Percentiles rank a stretch among this genome's conserved stretches.
These are phyloP conservation scores for Aristolochia californica DNA, from an alignment of 164 flowering plant genomes.

Conservation along the genomic window DNA sequence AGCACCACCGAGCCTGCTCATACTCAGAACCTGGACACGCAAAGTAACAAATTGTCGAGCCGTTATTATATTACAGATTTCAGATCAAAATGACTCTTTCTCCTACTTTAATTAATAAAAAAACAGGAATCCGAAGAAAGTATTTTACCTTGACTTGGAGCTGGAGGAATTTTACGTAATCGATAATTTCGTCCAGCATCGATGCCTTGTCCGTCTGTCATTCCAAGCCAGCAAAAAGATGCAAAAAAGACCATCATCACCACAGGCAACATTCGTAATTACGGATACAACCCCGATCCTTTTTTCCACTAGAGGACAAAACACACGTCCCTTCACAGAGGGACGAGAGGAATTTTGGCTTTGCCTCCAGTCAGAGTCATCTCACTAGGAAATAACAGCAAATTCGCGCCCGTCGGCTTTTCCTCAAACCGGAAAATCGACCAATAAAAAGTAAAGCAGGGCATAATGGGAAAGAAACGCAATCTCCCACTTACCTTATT, in stretches of 20 bases:
- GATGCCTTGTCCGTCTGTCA: slow-evolving; percentile 99
- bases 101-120: neutral
- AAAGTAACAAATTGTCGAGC: neutral
- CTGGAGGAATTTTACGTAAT: slow-evolving; percentile 95
- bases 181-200: slow-evolving; percentile 98
- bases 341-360: no score
- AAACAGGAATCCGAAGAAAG: neutral
- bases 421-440: no score
- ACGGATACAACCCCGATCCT: no score
- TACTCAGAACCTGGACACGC: slow-evolving; percentile 73
- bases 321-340: neutral
- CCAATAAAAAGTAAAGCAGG: neutral
- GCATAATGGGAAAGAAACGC: neutral
- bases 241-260: neutral
- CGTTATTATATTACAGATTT: no score
- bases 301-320: neutral
- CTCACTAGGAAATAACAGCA: no score
- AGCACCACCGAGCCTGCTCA: slow-evolving; percentile 97
- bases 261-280: neutral
- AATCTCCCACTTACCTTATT: slow-evolving; percentile 59
- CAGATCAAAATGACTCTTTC: no score
- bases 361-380: no score
- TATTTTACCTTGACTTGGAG: slow-evolving; percentile 94
- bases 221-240: slow-evolving; percentile 11
- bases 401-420: no score